Conservation (phyloP, 768 basidiomycete species). For the Sporobolomyces roseus region DNA sequence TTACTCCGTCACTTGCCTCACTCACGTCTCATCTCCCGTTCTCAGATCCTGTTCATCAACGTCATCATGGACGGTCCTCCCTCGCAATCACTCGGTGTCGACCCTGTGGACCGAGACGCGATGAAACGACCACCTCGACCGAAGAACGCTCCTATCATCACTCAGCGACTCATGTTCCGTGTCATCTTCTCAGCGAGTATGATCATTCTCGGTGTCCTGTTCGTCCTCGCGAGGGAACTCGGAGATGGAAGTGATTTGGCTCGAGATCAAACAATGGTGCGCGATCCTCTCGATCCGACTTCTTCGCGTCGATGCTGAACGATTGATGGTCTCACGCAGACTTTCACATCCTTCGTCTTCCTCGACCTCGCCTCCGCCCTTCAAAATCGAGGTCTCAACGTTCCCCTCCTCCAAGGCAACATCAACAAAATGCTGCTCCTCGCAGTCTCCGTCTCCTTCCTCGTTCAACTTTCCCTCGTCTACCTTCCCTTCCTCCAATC, state of each 20-base stretch:
- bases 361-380: conserved; percentile 91
- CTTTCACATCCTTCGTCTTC: conserved; percentile 94
- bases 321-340: conserved; percentile 55
- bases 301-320: background rate
- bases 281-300: conserved; percentile 41
- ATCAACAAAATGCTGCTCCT: conserved; percentile 85
- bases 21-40: background rate
- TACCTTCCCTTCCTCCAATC: conserved; percentile 87
- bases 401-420: conserved; percentile 57
- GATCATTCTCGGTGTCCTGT: conserved; percentile 83
- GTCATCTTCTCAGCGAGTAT: conserved; percentile 90
- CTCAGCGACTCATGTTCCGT: conserved; percentile 63
- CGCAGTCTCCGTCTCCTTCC: conserved; percentile 79
- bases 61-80: conserved; percentile 76
- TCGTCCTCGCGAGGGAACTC: conserved; percentile 76
- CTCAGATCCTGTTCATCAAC: conserved; percentile 91
- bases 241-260: conserved; percentile 76
- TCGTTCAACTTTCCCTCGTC: conserved; percentile 77
- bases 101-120: conserved; percentile 86
- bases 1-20: background rate
- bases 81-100: conserved; percentile 78
- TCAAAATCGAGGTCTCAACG: conserved; percentile 87
- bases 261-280: conserved; percentile 92
- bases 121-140: conserved; percentile 90
- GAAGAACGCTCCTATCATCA: conserved; percentile 87